phyloP scores from a whole-genome alignment of 495 filamentous ascomycete genomes.

The Platismatia glauca region DNA sequence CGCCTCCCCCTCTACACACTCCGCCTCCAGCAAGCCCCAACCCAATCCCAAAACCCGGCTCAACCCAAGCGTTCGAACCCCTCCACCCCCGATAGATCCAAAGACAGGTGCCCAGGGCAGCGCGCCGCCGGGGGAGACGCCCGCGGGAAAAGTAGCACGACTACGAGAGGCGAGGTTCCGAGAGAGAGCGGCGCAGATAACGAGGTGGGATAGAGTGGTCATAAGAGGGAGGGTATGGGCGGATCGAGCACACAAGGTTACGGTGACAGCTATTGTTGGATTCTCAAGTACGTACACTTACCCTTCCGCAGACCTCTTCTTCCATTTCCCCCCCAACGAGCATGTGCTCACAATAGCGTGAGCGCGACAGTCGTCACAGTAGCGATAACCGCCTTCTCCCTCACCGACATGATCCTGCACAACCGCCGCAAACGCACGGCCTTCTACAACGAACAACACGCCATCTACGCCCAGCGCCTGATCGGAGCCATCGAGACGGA shows the following conservation, averaged over 20 bases:
- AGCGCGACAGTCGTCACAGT: slow-evolving; percentile 67
- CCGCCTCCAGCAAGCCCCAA: slow-evolving; percentile 32
- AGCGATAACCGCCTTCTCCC: slow-evolving; percentile 67
- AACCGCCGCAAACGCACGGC: slow-evolving; percentile 65
- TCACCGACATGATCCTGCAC: slow-evolving; percentile 77
- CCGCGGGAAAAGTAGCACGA: slow-evolving; percentile 80
- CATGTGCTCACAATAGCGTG: no score
- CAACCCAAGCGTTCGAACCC: slow-evolving; percentile 26
- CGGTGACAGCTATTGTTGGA: slow-evolving; percentile 64
- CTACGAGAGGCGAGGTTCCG: slow-evolving; percentile 70
- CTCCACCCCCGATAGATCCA: slow-evolving; percentile 4
- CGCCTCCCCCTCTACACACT: slow-evolving; percentile 23
- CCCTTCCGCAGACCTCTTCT: no score
- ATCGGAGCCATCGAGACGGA: slow-evolving; percentile 55
- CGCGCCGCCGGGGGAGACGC: slow-evolving; percentile 52
- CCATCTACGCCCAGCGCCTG: slow-evolving; percentile 48
- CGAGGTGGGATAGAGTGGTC: slow-evolving; percentile 60
- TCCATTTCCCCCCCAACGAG: no score
- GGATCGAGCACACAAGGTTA: slow-evolving; percentile 73
- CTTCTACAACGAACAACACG: slow-evolving; percentile 56
- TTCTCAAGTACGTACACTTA: slow-evolving; percentile 57
- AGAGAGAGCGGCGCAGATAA: slow-evolving; percentile 55
- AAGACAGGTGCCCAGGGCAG: neutral
- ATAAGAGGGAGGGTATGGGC: slow-evolving; percentile 62
- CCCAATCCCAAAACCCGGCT: slow-evolving; percentile 21